A percentile compares a stretch with the other conserved stretches of the same genome.
Conservation (phyloP, 139 green algal genomes). For the Micractinium sp. region DNA sequence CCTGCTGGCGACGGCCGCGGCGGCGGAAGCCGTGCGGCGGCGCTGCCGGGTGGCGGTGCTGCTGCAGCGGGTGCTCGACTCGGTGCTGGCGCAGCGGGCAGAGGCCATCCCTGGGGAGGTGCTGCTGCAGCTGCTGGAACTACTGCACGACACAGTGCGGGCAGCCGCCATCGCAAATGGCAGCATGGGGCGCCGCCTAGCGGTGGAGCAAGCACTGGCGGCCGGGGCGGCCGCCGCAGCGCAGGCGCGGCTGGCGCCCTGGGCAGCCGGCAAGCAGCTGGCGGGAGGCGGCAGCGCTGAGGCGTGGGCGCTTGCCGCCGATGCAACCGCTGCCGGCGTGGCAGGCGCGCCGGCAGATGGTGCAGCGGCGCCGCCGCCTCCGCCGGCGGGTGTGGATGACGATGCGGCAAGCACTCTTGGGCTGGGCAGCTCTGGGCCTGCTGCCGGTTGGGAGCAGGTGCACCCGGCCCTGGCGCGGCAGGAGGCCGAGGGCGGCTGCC, state of each 20-base stretch:
- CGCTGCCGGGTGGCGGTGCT: slow-evolving; percentile 33
- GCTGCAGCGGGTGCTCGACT: slow-evolving; percentile 25
- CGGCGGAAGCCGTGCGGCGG: slow-evolving; percentile 25
- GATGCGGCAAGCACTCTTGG: neutral
- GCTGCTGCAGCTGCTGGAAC: slow-evolving; percentile 38
- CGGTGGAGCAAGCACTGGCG: neutral
- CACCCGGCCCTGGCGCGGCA: slow-evolving; percentile 39
- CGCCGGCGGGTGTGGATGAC: neutral
- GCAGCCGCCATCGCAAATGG: neutral
- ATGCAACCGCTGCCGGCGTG: neutral
- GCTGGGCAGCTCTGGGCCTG: neutral
- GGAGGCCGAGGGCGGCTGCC: slow-evolving; percentile 53
- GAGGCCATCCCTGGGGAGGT: slow-evolving; percentile 17
- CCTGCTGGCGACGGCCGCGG: neutral
- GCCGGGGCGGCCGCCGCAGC: neutral
- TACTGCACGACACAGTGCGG: slow-evolving; percentile 21
- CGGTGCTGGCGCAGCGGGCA: slow-evolving; percentile 13
- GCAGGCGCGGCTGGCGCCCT: neutral
- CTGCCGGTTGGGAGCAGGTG: neutral
- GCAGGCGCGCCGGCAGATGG: neutral
- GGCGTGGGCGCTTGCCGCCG: neutral
- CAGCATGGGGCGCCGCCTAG: neutral
- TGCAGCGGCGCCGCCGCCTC: neutral
- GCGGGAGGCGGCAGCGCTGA: neutral
- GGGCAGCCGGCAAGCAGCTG: neutral